Base-by-base conservation (phyloP, 139 green algal species). In the Picochlorum sp. region DNA sequence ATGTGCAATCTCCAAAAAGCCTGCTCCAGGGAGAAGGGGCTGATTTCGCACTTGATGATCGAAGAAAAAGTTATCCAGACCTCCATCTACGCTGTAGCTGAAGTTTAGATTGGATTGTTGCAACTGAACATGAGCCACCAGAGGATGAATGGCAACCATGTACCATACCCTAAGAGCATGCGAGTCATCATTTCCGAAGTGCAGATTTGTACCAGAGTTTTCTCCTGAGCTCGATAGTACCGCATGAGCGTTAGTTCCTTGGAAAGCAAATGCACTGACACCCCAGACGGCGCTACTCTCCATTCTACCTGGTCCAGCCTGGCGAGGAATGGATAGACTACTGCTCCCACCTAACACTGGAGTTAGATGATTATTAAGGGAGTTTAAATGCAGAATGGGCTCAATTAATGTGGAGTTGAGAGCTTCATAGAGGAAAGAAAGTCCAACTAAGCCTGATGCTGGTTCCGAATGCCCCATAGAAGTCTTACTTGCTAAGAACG, bases 401-500 rank as follows among this genome's bases (percentile, higher is more conserved):
- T 51, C 68, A 7, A 70, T 52, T 2, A 53, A 26, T 2, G 68
- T n/a, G 1, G 43, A 28, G 5, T 10, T 13, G 3, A 72, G 16
- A 3, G 59, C 69, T 29, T 73, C 37, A 36, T 59, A 50, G 43
- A 54, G 72, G 56, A 24, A 77, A 24, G 6, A 24, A 16, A 93
- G 33, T 14, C 79, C 83, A 35, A 85, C 58, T 4, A 83, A 26
- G 24, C 88, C 88, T 3, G 88, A 88, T 2, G 80, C 80, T 0
- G 88, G 81, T 65, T 96, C 88, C n/a, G 81, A 78, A 72, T 96
- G 88, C 3, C 88, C 88, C 7, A 86, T 24, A n/a, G 50, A 47
- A 24, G 71, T 81, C 64, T 96, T 96, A 41, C 77, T 80, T 25
- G 81, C 73, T 9, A 76, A 60, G 54, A 95, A 37, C 1, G 40